phyloP scores from a whole-genome alignment of 257 asterid genomes.

The Gynochthodes officinalis region DNA sequence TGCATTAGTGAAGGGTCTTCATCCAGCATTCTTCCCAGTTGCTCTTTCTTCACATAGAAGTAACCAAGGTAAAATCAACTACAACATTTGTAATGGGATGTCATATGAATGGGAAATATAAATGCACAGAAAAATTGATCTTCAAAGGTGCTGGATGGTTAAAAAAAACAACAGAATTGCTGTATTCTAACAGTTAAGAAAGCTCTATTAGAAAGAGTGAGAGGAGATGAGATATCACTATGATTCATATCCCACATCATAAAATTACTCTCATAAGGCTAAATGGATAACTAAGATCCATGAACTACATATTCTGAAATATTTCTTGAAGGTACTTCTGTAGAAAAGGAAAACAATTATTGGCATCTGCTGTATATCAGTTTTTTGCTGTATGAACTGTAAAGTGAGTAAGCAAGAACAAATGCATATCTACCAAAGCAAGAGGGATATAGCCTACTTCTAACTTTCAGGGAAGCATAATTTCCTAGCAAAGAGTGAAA shows the following conservation, averaged over 20 bases:
- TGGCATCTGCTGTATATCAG: neutral
- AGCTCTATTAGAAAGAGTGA: neutral
- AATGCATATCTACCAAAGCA: too few relatives aligned
- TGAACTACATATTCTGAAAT: too few relatives aligned
- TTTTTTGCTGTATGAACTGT: neutral
- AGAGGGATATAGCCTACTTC: neutral
- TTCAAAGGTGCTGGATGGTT: neutral
- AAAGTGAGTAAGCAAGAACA: neutral
- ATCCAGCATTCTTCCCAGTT: slow-evolving; percentile 87
- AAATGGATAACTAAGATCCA: too few relatives aligned
- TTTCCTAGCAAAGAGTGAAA: too few relatives aligned
- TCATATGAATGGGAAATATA: neutral
- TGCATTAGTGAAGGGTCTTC: slow-evolving; percentile 95
- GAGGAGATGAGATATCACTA: neutral
- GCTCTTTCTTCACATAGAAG: slow-evolving; percentile 69
- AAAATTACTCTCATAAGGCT: neutral
- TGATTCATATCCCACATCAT: neutral
- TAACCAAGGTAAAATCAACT: neutral
- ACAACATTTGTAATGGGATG: too few relatives aligned
- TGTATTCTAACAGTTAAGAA: too few relatives aligned
- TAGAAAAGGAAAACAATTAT: neutral
- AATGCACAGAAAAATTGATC: neutral
- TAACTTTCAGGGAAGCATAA: too few relatives aligned
- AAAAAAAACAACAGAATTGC: too few relatives aligned
- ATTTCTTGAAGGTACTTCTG: neutral